phyloP scores from a whole-genome alignment of 352 stramenopile genomes.

The Phytophthora constricta region DNA sequence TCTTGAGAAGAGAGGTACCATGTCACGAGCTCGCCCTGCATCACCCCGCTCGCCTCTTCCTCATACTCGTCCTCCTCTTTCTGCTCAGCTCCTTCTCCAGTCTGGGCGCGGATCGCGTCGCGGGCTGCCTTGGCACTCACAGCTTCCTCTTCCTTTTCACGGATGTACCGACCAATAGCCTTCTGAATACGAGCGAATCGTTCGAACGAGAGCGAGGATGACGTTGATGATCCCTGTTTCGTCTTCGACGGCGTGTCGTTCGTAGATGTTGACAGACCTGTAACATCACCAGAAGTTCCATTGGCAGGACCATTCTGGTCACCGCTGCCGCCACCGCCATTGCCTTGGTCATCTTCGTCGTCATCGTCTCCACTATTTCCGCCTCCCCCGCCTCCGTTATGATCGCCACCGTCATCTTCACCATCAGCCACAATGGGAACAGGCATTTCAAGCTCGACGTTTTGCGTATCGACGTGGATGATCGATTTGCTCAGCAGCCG shows the following conservation, averaged over 20 bases:
- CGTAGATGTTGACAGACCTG: conserved; percentile 2
- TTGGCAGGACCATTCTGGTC: conserved; percentile 24
- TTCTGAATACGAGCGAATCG: conserved; percentile 85
- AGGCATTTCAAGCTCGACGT: conserved; percentile 93
- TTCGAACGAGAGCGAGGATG: conserved; percentile 77
- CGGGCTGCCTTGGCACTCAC: conserved; percentile 57
- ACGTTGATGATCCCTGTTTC: conserved; percentile 33
- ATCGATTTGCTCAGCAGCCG: conserved; percentile 98
- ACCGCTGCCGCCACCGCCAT: conserved; percentile 6
- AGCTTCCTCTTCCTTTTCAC: conserved; percentile 77
- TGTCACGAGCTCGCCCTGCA: conserved; percentile 84
- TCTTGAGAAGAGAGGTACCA: conserved; percentile 88
- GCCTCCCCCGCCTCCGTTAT: conserved; percentile 18
- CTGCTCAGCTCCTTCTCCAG: conserved; percentile 18
- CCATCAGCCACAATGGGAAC: conserved; percentile 32
- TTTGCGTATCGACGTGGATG: conserved; percentile 98
- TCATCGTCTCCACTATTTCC: conserved; percentile 12
- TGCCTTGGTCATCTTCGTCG: conserved; percentile 5
- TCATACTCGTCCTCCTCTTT: conserved; percentile 60
- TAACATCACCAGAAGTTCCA: conserved; percentile 13
- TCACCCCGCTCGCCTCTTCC: conserved; percentile 58
- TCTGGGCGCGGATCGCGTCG: conserved; percentile 36
- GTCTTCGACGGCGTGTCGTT: conserved; percentile 30
- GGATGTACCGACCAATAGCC: conserved; percentile 78
- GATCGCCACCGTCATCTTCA: conserved; percentile 70